Evolutionary conservation across 345 rosid species (phyloP), one percentile per base, ranked within the genome.

Genomic region (Anastatica hierochuntica): DNA sequence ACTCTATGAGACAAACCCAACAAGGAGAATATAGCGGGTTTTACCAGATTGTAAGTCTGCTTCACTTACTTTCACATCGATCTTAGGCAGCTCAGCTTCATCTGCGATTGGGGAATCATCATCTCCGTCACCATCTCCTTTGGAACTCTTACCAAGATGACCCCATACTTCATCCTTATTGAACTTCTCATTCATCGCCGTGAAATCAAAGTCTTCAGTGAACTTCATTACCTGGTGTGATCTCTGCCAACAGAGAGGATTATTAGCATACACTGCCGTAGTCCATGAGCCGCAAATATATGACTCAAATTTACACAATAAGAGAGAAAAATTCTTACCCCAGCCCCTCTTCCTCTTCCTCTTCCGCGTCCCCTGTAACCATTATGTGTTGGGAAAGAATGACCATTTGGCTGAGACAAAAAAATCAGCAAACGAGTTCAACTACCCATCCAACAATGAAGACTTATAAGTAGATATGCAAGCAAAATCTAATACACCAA

Each of bases 151-250:
- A 36, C 97, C 97, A 33, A 88, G 90, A 69, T 84, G 77, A 53
- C 95, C 97, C 97, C 97, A 88, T 10, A 88, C 90, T 72, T 88
- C 95, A 71, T 88, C 88, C 77, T 88, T 88, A 26, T 88, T 88
- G 65, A 88, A 88, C 74, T 80, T 88, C 63, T 88, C 97, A 79
- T 88, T 88, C 97, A 88, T 88, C 36, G 95, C 95, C 13, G 34
- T 73, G 59, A 88, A 88, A 63, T 88, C 97, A 73, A 88, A 88
- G 63, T 88, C 97, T 80, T 88, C 95, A 2, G 86, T 79, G 59
- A 88, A 88, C 59, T 73, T 84, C 60, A 82, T 72, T 46, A 82
- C 71, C 15, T 77, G 75, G 44, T 64, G 79, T 37, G 78, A 74
- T 54, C 64, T 60, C 79, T 75, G 72, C 58, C 27, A 45, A 56